Evolutionary conservation across 2,329 filamentous ascomycete genomes (phyloP), one percentile per base, ranked within the genome.

Genomic region (Rutstroemia sp.): DNA sequence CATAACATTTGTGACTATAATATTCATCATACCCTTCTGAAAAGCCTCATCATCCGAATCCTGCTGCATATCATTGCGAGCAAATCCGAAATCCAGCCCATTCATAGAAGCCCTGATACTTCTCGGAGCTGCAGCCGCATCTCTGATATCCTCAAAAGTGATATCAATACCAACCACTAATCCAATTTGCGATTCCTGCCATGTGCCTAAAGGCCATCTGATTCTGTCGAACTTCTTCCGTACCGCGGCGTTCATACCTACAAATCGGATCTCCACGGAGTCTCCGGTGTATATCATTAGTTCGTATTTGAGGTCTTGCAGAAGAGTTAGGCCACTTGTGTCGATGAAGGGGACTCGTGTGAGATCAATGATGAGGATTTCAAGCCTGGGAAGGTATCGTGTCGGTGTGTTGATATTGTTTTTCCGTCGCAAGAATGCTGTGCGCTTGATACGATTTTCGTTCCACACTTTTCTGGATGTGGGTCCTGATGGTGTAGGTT

Each of bases 311-410:
- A 64, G 57, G 4, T 49, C 47, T 39, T 53, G 25, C 4, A 64
- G 58, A 12, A 54, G 40, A 9, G 51, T 52, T 9, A 65, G 54
- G 1, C 56, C 60, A 1, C 51, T 59, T 1, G 53, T 54, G 34
- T 65, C 63, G 21, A 65, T 54, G 27, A 64, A 62, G 1, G 56
- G 51, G 5, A 60, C 63, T 7, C 53, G 38, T 1, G 53, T 44
- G 9, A 65, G 56, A 40, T 64, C 58, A 5, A 62, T 27, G 16
- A 65, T 53, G 8, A 65, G 30, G 17, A 65, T 45, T n/a, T 49
- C 45, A 27, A 54, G 44, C 16, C 19, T 60, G 5, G 53, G 52
- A 16, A 64, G 53, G 4, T 40, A 54, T 19, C 52, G 49, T 7
- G 46, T 19, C 19, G 57, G 56, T 5, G 47, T 57, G 38, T 57